A percentile compares a stretch with the other conserved stretches of the same genome.
These are phyloP conservation scores for Phytophthora cajani DNA, from an alignment of 352 stramenopile species.

Conservation along the genomic window DNA sequence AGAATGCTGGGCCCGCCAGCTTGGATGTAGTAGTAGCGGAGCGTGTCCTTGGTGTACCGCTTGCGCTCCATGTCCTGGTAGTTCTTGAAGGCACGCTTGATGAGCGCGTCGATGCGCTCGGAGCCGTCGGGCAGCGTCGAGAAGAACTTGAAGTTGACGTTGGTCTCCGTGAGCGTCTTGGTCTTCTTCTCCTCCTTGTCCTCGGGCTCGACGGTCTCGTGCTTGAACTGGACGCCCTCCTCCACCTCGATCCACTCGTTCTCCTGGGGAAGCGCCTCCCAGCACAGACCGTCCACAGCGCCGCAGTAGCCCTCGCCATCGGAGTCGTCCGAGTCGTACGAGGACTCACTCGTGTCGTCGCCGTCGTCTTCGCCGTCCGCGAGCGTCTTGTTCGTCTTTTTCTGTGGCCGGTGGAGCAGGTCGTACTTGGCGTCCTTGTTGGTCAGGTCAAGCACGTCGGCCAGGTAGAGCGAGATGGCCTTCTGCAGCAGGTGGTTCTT, in stretches of 20 bases:
- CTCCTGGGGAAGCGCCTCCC: constrained; percentile 42
- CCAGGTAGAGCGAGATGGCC: constrained; percentile 56
- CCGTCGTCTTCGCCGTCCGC: constrained; percentile 21
- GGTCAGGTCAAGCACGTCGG: constrained; percentile 47
- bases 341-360: constrained; percentile 37
- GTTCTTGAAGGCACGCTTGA: constrained; percentile 41
- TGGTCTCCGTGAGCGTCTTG: constrained; percentile 37
- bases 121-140: constrained; percentile 36
- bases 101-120: constrained; percentile 51
- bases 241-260: constrained; percentile 62
- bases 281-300: constrained; percentile 44
- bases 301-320: constrained; percentile 31
- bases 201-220: constrained; percentile 43
- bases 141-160: constrained; percentile 36
- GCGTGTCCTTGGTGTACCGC: constrained; percentile 45
- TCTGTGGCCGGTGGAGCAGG: constrained; percentile 46
- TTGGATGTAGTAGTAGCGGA: constrained; percentile 57
- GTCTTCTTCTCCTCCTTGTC: constrained; percentile 39
- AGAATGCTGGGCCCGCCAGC: constrained; percentile 2
- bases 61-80: constrained; percentile 51
- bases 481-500: constrained; percentile 64
- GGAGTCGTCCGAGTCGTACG: constrained; percentile 21
- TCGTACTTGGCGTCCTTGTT: constrained; percentile 53
- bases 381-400: constrained; percentile 43
- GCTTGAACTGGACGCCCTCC: constrained; percentile 45